Evolutionary conservation across 371 early-diverging fungal species (phyloP).

Genomic region (Lichtheimia corymbifera): DNA sequence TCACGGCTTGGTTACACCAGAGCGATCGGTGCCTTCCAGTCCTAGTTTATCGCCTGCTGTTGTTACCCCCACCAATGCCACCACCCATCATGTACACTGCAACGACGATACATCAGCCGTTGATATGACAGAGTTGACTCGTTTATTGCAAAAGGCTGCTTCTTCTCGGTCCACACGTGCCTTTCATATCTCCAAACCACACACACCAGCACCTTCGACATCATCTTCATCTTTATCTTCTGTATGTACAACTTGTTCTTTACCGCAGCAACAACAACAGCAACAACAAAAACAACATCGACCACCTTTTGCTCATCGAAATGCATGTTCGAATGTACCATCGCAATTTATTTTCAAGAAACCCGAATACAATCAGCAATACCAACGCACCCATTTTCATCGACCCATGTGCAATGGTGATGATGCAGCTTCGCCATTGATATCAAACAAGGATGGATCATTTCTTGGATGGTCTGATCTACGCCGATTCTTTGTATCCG

Average conservation of each 20-base stretch:
- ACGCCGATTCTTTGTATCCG: constrained; percentile 25
- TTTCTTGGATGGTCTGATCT: constrained; percentile 26
- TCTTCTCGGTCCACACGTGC: constrained; percentile 15
- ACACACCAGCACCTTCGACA: constrained; percentile 21
- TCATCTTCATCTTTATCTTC: constrained; percentile 12
- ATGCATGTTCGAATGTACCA: constrained; percentile 23
- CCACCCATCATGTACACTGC: constrained; percentile 32
- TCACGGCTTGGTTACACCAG: constrained; percentile 46
- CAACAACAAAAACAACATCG: constrained; percentile 12
- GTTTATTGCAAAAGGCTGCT: constrained; percentile 27
- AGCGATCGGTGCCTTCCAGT: constrained; percentile 42
- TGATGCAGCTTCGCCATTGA: not conserved
- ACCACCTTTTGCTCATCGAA: constrained; percentile 16
- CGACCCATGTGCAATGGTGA: constrained; percentile 7
- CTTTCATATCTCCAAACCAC: constrained; percentile 24
- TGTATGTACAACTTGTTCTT: not conserved
- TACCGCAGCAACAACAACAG: constrained; percentile 1
- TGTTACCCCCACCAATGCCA: constrained; percentile 44
- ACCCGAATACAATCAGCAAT: constrained; percentile 41
- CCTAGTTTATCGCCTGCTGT: constrained; percentile 47
- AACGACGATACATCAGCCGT: constrained; percentile 23
- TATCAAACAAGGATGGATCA: constrained; percentile 7
- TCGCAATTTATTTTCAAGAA: constrained; percentile 42
- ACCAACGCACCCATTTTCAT: constrained; percentile 44
- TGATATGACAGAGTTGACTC: constrained; percentile 39